These are phyloP conservation scores for Phytophthora pistaciae DNA, from an alignment of 352 stramenopile species.

Conservation along the genomic window DNA sequence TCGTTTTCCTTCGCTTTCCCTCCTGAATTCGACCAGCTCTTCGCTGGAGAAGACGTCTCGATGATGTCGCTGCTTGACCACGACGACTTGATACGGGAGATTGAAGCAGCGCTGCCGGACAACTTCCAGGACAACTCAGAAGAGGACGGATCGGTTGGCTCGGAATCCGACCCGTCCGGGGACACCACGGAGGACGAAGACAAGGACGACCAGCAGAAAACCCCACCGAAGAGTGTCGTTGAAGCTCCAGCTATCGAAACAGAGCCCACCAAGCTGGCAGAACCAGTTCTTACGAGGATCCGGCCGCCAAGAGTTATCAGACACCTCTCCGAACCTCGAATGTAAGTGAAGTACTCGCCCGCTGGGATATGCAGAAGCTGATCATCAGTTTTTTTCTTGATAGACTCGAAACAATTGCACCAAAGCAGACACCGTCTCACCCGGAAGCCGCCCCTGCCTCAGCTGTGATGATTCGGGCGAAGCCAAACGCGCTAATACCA, in stretches of 20 bases:
- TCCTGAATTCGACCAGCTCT: slow-evolving; percentile 44
- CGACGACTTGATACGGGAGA: slow-evolving; percentile 73
- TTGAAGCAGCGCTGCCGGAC: slow-evolving; percentile 68
- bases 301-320: slow-evolving; percentile 33
- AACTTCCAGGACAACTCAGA: slow-evolving; percentile 50
- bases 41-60: slow-evolving; percentile 39
- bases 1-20: slow-evolving; percentile 16
- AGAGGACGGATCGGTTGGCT: slow-evolving; percentile 64
- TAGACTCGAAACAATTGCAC: slow-evolving; percentile 23
- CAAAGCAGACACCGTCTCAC: slow-evolving; percentile 10
- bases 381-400: slow-evolving; percentile 3
- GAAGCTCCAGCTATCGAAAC: slow-evolving; percentile 4
- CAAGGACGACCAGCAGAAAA: slow-evolving; percentile 45
- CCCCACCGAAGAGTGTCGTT: slow-evolving; percentile 14
- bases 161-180: slow-evolving; percentile 77
- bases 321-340: slow-evolving; percentile 43
- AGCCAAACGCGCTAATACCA: not conserved
- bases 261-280: slow-evolving; percentile 1
- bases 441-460: slow-evolving; percentile 2
- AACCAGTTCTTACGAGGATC: slow-evolving; percentile 4
- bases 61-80: slow-evolving; percentile 51
- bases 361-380: not conserved
- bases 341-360: slow-evolving; percentile 39
- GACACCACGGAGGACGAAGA: slow-evolving; percentile 76
- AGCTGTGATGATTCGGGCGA: slow-evolving; percentile 7